Evolutionary conservation across 352 stramenopile genomes (phyloP).

Genomic region (Pythium aphanidermatum): DNA sequence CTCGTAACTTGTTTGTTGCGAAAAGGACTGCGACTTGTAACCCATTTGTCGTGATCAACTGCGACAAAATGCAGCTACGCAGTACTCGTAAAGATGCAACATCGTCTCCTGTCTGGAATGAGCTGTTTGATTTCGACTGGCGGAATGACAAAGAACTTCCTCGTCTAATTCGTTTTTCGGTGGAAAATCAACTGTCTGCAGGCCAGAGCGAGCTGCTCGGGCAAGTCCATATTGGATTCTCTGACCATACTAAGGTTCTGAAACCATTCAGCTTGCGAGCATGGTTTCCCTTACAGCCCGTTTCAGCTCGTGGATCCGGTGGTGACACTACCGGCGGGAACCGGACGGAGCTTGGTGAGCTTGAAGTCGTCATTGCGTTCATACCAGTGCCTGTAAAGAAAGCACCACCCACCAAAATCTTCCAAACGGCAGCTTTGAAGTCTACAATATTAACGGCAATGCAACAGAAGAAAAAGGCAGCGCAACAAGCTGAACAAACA

Average conservation of each 20-base stretch:
- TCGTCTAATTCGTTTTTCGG: constrained; percentile 27
- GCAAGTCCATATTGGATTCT: constrained; percentile 39
- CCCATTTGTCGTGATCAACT: constrained; percentile 57
- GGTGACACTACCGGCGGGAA: constrained; percentile 5
- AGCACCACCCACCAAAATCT: neutral
- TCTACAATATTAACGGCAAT: constrained; percentile 48
- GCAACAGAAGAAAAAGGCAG: constrained; percentile 26
- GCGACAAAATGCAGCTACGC: constrained; percentile 43
- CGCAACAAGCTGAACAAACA: too few relatives aligned
- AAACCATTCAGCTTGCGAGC: constrained; percentile 35
- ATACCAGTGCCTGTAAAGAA: constrained; percentile 20
- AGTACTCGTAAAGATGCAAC: constrained; percentile 66
- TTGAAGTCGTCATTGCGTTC: constrained; percentile 46
- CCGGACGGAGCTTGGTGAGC: constrained; percentile 27
- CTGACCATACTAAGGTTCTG: constrained; percentile 10
- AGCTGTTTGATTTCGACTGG: constrained; percentile 76
- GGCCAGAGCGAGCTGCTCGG: constrained; percentile 66
- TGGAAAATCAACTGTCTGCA: constrained; percentile 61
- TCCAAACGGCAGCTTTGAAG: constrained; percentile 26
- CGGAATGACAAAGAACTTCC: constrained; percentile 12
- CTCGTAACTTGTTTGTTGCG: constrained; percentile 36
- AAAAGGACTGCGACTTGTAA: constrained; percentile 70
- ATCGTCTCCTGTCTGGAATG: constrained; percentile 64
- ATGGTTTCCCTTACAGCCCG: constrained; percentile 45
- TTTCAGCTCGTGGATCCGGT: constrained; percentile 3